phyloP scores from a whole-genome alignment of 352 stramenopile species.

The Globisporangium abappressorium region DNA sequence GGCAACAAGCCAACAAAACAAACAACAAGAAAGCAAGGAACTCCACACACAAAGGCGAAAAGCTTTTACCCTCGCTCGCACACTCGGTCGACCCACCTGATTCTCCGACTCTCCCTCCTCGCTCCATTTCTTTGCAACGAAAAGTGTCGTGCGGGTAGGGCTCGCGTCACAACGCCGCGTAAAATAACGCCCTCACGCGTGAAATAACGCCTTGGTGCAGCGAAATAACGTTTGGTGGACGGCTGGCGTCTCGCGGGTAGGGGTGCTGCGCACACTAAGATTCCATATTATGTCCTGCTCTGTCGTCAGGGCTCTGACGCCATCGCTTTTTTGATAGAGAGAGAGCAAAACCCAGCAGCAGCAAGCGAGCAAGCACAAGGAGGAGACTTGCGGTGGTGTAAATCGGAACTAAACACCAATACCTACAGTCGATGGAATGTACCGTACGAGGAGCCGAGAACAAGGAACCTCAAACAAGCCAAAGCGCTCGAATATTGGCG shows the following conservation, averaged over 20 bases:
- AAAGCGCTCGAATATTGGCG: not conserved
- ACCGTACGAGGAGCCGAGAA: not conserved
- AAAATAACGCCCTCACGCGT: conserved; percentile 2
- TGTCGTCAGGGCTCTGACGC: conserved; percentile 11
- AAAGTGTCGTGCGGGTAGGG: not conserved
- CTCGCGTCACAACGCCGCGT: not conserved
- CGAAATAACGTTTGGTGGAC: too few species aligned
- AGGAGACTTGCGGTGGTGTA: too few species aligned
- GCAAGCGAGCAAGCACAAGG: not conserved
- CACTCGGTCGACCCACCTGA: conserved; percentile 5
- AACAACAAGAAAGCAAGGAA: too few species aligned
- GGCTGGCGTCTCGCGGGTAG: not conserved
- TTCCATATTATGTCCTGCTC: conserved; percentile 1
- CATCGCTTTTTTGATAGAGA: not conserved
- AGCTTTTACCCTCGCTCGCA: too few species aligned
- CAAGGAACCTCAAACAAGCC: not conserved
- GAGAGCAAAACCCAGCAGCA: not conserved
- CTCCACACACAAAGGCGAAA: too few species aligned
- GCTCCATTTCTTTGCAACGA: conserved; percentile 4
- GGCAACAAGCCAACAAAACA: not conserved
- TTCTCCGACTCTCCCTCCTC: conserved; percentile 15
- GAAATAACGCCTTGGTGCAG: not conserved
- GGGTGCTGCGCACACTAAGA: not conserved
- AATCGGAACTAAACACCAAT: not conserved
- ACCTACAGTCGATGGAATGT: not conserved